Percentiles rank a stretch among this genome's conserved stretches.
These are phyloP conservation scores for Rhododendron kiyosumense DNA, from an alignment of 148 eudicot species.

Conservation along the genomic window DNA sequence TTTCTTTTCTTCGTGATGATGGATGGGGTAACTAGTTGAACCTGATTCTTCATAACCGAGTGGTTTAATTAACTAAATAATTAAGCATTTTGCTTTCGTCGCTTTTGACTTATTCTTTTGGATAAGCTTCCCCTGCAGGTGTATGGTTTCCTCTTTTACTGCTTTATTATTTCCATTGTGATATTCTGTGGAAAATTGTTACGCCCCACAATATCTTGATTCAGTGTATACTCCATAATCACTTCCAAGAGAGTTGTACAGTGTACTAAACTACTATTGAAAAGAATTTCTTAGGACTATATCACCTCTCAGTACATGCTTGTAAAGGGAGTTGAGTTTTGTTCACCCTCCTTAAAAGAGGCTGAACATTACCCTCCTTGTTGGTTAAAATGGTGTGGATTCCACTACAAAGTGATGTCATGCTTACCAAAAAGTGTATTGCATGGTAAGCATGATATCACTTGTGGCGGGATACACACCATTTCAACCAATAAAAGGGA, in stretches of 20 bases:
- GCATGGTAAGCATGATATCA: too few species aligned
- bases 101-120: neutral
- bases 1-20: neutral
- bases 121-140: neutral
- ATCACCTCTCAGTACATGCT: neutral
- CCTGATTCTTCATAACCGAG: neutral
- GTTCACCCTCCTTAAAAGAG: too few species aligned
- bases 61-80: neutral
- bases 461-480: too few species aligned
- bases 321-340: too few species aligned
- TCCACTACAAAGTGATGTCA: too few species aligned
- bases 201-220: neutral
- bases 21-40: slow-evolving; percentile 4
- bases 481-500: too few species aligned
- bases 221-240: neutral
- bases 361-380: too few species aligned
- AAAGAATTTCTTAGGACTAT: neutral
- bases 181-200: neutral
- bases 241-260: neutral
- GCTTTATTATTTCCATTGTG: neutral
- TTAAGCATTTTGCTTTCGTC: neutral
- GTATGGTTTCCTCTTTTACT: neutral
- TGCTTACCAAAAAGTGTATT: too few species aligned
- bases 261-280: neutral
- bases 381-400: too few species aligned